These are phyloP conservation scores for Collybia sordida DNA, from an alignment of 768 basidiomycete species.

Conservation along the genomic window DNA sequence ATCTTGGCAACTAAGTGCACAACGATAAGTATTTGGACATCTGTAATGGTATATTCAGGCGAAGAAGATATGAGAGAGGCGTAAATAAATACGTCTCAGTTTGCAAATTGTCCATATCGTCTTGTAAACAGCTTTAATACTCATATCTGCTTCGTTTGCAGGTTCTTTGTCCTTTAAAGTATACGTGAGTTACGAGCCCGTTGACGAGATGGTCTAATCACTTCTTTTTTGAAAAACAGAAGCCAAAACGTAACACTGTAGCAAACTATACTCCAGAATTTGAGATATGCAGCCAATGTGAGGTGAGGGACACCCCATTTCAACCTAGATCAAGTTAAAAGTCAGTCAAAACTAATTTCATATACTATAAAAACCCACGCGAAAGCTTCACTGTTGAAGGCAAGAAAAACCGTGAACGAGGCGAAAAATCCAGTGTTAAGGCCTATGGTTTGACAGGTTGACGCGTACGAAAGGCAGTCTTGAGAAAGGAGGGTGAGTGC, in stretches of 20 bases:
- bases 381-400: slow-evolving; percentile 93
- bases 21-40: slow-evolving; percentile 84
- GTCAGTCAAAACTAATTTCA: neutral
- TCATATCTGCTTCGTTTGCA: slow-evolving; percentile 80
- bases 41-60: slow-evolving; percentile 36
- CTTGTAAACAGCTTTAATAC: slow-evolving; percentile 85
- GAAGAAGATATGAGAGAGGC: neutral
- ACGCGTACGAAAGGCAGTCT: slow-evolving; percentile 93
- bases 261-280: slow-evolving; percentile 83
- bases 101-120: slow-evolving; percentile 95
- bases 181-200: slow-evolving; percentile 1
- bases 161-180: slow-evolving; percentile 67
- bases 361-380: slow-evolving; percentile 43
- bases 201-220: slow-evolving; percentile 24
- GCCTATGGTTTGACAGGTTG: slow-evolving; percentile 97
- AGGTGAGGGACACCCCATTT: slow-evolving; percentile 79
- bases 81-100: slow-evolving; percentile 67
- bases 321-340: slow-evolving; percentile 34
- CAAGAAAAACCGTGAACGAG: slow-evolving; percentile 96
- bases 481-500: slow-evolving; percentile 84
- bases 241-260: slow-evolving; percentile 88
- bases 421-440: slow-evolving; percentile 94
- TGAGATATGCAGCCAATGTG: slow-evolving; percentile 76
- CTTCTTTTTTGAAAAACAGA: slow-evolving; percentile 87
- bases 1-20: slow-evolving; percentile 92